A percentile compares a stretch with the other conserved stretches of the same genome.
Conservation (phyloP, 768 basidiomycete species). For the Mycena metata region DNA sequence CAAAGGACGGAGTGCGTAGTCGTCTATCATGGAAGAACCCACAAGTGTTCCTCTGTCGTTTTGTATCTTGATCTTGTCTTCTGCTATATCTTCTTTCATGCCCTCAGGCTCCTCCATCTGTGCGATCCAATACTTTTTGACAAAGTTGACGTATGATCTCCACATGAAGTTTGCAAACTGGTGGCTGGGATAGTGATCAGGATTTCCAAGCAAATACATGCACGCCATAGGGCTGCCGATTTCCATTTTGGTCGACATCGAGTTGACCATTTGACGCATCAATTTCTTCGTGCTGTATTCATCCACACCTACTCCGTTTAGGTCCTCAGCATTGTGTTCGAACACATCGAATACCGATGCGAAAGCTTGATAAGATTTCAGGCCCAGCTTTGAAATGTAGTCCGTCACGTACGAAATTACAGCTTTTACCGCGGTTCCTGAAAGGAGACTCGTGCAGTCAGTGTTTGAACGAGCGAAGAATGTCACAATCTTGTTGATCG, state of each 20-base stretch:
- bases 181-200: constrained; percentile 51
- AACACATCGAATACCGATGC: constrained; percentile 17
- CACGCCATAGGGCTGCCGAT: constrained; percentile 50
- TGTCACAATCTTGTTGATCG: neutral
- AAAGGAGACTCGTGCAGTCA: constrained; percentile 15
- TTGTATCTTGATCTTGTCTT: neutral
- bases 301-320: no score
- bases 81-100: neutral
- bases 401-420: constrained; percentile 16
- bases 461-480: constrained; percentile 15
- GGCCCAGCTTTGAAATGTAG: constrained; percentile 15
- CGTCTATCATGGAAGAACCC: no score
- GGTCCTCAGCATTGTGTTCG: no score
- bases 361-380: constrained; percentile 19
- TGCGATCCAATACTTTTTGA: constrained; percentile 3
- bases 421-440: constrained; percentile 19
- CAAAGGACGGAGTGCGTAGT: no score
- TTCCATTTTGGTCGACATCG: constrained; percentile 43
- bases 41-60: no score
- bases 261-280: constrained; percentile 23
- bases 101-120: no score
- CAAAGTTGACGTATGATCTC: constrained; percentile 38
- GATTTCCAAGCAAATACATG: constrained; percentile 48
- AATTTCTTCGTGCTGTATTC: constrained; percentile 4
- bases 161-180: constrained; percentile 47